Evolutionary conservation across 1,284 basidiomycete species (phyloP), one percentile per base, ranked within the genome.

Genomic region (Leccinum fallax): DNA sequence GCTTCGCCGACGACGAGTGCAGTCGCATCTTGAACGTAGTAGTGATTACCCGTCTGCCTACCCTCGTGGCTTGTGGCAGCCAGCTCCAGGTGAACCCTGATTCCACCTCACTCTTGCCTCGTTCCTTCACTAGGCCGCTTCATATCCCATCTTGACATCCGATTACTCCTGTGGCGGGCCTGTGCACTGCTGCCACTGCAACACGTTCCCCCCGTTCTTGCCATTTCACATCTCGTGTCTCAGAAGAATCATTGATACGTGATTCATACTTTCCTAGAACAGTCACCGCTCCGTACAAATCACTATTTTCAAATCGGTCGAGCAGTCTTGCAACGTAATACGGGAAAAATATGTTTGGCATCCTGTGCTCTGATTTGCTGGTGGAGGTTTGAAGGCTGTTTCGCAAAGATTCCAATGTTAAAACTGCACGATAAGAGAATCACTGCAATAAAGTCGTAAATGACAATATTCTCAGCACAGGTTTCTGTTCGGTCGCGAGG

Each of bases 61-160:
- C 34, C 30, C 26, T 19, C 53, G 8, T 24, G 15, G 38, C 19
- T 62, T 9, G 43, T 13, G 26, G 40, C 26, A 28, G 28, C n/a
- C 13, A 38, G 19, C 21, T 32, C 34, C 55, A 19, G 19, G 30
- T 60, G 46, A 55, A 30, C 55, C 60, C 46, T 57, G 28, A 61
- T 67, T 46, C 32, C 32, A 52, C 63, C 63, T 61, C 66, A 54
- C 61, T 70, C 66, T 66, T 56, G 55, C 67, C 63, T 57, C 67
- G 15, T 67, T 63, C 16, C 38, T 26, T 43, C 6, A 19, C 32
- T 28, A 5, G 21, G 21, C 21, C 26, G 16, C 58, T 56, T 65
- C 65, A 58, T 59, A 69, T 52, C 63, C 55, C 53, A 69, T 67
- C 62, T 49, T 38, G 57, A 43, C 59, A 67, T 61, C 38, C 65